Percentiles rank a stretch among this genome's conserved stretches.
Conservation (phyloP, 2,329 filamentous ascomycete genomes). For the Anisogramma anomala region DNA sequence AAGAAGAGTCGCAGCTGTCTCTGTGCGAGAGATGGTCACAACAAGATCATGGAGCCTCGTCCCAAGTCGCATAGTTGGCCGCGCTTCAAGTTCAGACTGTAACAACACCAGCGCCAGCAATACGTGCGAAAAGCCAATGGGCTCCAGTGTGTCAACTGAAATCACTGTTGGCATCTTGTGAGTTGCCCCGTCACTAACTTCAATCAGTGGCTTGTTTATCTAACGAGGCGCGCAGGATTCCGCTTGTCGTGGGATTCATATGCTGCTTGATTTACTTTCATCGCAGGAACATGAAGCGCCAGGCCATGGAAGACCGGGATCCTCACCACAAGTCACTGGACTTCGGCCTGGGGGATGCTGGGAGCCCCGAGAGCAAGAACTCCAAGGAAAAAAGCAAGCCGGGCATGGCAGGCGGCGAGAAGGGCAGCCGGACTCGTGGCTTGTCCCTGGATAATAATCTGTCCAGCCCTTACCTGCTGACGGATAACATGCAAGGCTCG, state of each 20-base stretch:
- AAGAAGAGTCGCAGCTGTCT: constrained; percentile 11
- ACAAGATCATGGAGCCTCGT: constrained; percentile 7
- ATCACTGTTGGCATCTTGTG: constrained; percentile 12
- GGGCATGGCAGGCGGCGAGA: constrained; percentile 48
- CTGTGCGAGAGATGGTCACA: background rate
- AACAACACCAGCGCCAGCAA: constrained; percentile 7
- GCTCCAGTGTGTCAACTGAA: constrained; percentile 4
- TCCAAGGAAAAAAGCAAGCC: constrained; percentile 34
- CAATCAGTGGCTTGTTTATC: constrained; percentile 1
- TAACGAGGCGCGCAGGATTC: constrained; percentile 48
- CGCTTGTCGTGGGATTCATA: constrained; percentile 38
- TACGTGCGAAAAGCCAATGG: constrained; percentile 13
- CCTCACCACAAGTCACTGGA: constrained; percentile 88
- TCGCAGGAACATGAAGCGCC: constrained; percentile 60
- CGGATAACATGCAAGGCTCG: constrained; percentile 65
- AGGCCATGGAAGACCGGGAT: constrained; percentile 64
- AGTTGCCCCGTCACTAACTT: background rate
- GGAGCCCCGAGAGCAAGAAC: constrained; percentile 20
- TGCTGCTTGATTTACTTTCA: constrained; percentile 66
- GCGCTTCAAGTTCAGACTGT: constrained; percentile 16
- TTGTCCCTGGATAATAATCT: constrained; percentile 65
- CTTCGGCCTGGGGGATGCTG: constrained; percentile 60
- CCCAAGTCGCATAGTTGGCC: constrained; percentile 16
- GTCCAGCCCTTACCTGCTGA: constrained; percentile 84
- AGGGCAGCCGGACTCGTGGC: constrained; percentile 38